A percentile compares a stretch with the other conserved stretches of the same genome.
Conservation (phyloP, 345 rosid species). For the Nasturtium officinale region DNA sequence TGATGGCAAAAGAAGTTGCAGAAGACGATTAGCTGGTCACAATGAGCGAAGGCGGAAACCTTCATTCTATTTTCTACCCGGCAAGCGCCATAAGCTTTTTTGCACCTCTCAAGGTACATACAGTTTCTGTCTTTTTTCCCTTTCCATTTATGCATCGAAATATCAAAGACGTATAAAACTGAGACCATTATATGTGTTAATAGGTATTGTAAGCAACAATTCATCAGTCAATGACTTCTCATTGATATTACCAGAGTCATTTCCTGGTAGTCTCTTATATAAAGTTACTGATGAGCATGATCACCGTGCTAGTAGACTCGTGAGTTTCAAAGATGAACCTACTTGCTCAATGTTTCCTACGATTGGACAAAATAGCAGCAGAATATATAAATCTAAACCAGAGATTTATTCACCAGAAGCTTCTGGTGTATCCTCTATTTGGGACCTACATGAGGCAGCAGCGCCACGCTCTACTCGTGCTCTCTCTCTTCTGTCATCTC, state of each 20-base stretch:
- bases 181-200: neutral
- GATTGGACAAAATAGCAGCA: constrained; percentile 43
- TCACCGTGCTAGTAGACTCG: constrained; percentile 46
- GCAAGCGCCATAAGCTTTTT: constrained; percentile 53
- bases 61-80: constrained; percentile 48
- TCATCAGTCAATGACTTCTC: constrained; percentile 46
- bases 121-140: neutral
- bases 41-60: constrained; percentile 88
- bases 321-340: constrained; percentile 59
- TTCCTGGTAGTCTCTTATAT: constrained; percentile 46
- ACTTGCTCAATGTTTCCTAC: constrained; percentile 43
- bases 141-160: neutral
- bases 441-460: constrained; percentile 39
- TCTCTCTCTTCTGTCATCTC: constrained; percentile 98
- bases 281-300: constrained; percentile 48
- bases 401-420: constrained; percentile 39
- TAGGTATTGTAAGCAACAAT: constrained; percentile 42
- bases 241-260: constrained; percentile 60
- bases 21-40: constrained; percentile 84
- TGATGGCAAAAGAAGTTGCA: constrained; percentile 86
- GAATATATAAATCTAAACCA: constrained; percentile 8
- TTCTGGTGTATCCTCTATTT: constrained; percentile 44
- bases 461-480: constrained; percentile 64
- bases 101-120: constrained; percentile 55
- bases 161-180: neutral